Percentiles rank a stretch among this genome's conserved stretches.
Conservation (phyloP, 805 yeast genomes). For the Candida gorgasii region DNA sequence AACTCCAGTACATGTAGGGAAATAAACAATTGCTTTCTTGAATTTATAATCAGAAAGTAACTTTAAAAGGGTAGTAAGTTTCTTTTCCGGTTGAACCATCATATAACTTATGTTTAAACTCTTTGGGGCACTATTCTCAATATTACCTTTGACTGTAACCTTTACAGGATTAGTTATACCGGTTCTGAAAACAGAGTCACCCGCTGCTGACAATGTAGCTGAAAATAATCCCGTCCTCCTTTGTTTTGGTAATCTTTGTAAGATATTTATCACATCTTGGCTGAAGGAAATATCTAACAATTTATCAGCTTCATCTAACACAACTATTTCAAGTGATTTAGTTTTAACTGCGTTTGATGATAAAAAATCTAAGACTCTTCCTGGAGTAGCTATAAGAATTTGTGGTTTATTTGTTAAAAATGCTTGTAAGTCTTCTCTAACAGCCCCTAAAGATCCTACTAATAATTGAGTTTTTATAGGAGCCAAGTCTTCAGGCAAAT, state of each 20-base stretch:
- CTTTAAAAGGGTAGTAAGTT: conserved; percentile 59
- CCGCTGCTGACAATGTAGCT: conserved; percentile 87
- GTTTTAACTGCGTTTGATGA: conserved; percentile 59
- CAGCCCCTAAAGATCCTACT: conserved; percentile 62
- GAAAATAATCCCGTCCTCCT: conserved; percentile 92
- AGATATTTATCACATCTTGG: conserved; percentile 64
- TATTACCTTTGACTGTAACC: conserved; percentile 66
- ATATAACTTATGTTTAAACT: conserved; percentile 63
- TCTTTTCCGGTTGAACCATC: conserved; percentile 57
- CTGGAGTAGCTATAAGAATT: conserved; percentile 89
- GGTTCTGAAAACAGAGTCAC: conserved; percentile 73
- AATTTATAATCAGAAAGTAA: conserved; percentile 55
- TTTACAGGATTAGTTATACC: conserved; percentile 94
- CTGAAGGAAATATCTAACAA: conserved; percentile 77
- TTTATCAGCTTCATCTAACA: conserved; percentile 93
- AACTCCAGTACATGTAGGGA: conserved; percentile 88
- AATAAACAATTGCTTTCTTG: conserved; percentile 84
- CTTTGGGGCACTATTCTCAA: conserved; percentile 52
- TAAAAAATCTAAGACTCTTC: conserved; percentile 77
- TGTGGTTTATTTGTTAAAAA: conserved; percentile 63
- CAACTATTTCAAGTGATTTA: conserved; percentile 65
- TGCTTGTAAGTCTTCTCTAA: conserved; percentile 68
- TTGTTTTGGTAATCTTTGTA: conserved; percentile 79
- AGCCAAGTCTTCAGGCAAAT: conserved; percentile 49
- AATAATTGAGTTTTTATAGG: conserved; percentile 57